Conservation (phyloP, 805 yeast species). For the Wickerhamomyces subpelliculosus region DNA sequence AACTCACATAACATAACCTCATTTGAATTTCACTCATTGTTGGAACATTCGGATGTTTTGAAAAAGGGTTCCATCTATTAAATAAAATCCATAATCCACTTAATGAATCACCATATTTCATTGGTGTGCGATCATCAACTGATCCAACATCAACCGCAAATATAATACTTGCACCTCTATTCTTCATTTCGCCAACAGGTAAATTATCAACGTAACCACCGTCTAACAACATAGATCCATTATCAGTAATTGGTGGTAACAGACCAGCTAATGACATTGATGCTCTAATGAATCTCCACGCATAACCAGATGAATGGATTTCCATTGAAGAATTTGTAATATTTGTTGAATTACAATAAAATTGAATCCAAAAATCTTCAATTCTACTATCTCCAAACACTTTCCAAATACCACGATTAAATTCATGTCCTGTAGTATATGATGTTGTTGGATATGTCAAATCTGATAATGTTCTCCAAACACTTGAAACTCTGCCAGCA, state of each 20-base stretch:
- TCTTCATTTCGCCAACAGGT: conserved; percentile 89
- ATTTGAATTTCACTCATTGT: conserved; percentile 93
- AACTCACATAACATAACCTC: conserved; percentile 88
- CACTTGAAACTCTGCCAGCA: conserved; percentile 69
- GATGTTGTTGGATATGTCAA: conserved; percentile 91
- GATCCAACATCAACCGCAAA: conserved; percentile 97
- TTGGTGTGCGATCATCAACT: conserved; percentile 82
- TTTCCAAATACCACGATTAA: conserved; percentile 97
- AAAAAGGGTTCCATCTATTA: conserved; percentile 86
- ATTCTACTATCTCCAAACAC: conserved; percentile 86
- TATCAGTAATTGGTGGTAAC: conserved; percentile 80
- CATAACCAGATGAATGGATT: conserved; percentile 83
- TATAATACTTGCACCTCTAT: conserved; percentile 76
- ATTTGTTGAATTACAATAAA: conserved; percentile 86
- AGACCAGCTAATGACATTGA: conserved; percentile 95
- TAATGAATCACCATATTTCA: conserved; percentile 87
- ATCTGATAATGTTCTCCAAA: conserved; percentile 82
- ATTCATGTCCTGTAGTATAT: conserved; percentile 95
- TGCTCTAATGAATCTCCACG: conserved; percentile 94
- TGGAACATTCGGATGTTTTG: conserved; percentile 82
- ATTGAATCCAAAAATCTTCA: conserved; percentile 93
- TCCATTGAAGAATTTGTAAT: conserved; percentile 95
- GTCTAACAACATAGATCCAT: conserved; percentile 89
- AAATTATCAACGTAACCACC: conserved; percentile 95
- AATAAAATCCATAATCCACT: conserved; percentile 89